Evolutionary conservation across 1,139 yeast species (phyloP).

Genomic region (Hyphopichia buzzinii): DNA sequence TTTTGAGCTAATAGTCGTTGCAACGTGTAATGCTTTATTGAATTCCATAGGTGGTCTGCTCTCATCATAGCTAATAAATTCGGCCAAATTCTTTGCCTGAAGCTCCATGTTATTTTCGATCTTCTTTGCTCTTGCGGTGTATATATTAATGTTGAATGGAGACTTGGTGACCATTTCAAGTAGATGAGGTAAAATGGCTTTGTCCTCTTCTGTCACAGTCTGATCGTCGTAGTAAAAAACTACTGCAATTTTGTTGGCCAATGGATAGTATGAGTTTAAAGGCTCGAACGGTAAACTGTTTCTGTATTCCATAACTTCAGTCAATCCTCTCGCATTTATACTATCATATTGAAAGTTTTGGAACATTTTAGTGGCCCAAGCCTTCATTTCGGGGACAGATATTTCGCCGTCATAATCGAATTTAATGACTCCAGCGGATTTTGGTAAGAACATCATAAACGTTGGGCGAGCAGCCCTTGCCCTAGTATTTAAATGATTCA

Average conservation of each 20-base stretch:
- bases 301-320: conserved; percentile 39
- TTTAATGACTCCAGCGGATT: conserved; percentile 30
- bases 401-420: conserved; percentile 33
- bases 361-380: conserved; percentile 30
- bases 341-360: conserved; percentile 39
- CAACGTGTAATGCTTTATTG: conserved; percentile 44
- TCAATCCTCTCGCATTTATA: conserved; percentile 36
- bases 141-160: conserved; percentile 54
- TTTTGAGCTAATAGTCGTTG: conserved; percentile 53
- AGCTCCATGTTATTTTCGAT: conserved; percentile 37
- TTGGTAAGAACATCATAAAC: conserved; percentile 42
- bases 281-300: conserved; percentile 33
- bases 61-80: conserved; percentile 41
- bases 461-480: conserved; percentile 20
- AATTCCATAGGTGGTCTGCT: conserved; percentile 24
- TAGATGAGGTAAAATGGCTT: conserved; percentile 55
- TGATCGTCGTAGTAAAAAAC: conserved; percentile 55
- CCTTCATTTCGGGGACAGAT: conserved; percentile 28
- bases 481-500: conserved; percentile 22
- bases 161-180: conserved; percentile 56
- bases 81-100: conserved; percentile 43
- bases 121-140: conserved; percentile 47
- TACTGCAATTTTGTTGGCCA: conserved; percentile 43
- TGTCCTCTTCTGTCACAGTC: conserved; percentile 57
- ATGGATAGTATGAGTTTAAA: conserved; percentile 37